Conservation (phyloP, 1,139 yeast species). For the Yamadazyma songkhlaensis region DNA sequence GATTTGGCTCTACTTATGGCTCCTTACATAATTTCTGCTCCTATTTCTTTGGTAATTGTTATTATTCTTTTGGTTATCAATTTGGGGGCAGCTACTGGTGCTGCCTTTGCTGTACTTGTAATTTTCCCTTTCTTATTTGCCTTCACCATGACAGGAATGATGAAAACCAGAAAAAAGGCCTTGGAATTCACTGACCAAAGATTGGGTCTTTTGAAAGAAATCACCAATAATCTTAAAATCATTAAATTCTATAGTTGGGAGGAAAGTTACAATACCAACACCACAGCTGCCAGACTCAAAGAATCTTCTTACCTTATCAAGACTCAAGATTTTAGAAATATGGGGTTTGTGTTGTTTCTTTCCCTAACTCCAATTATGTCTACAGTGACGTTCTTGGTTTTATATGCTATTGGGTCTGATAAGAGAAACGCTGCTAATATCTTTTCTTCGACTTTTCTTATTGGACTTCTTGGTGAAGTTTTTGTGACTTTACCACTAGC, state of each 20-base stretch:
- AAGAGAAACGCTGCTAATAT: conserved; percentile 61
- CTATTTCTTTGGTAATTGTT: conserved; percentile 27
- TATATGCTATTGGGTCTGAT: conserved; percentile 47
- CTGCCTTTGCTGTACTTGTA: conserved; percentile 27
- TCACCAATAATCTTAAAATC: conserved; percentile 32
- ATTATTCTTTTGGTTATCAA: conserved; percentile 31
- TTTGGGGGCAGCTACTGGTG: conserved; percentile 35
- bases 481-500: conserved; percentile 69
- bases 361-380: conserved; percentile 46
- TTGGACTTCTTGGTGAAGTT: conserved; percentile 45
- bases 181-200: conserved; percentile 31
- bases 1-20: conserved; percentile 33
- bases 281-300: conserved; percentile 43
- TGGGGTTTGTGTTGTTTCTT: background rate
- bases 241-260: conserved; percentile 66
- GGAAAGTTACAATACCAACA: conserved; percentile 47
- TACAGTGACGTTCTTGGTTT: conserved; percentile 67
- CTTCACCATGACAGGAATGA: conserved; percentile 22
- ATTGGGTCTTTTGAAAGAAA: conserved; percentile 33
- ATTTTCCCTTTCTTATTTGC: conserved; percentile 22
- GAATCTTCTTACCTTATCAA: conserved; percentile 52
- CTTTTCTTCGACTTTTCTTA: conserved; percentile 75
- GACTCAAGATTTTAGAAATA: conserved; percentile 44
- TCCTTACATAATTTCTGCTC: conserved; percentile 27
- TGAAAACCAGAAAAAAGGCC: conserved; percentile 25